A percentile compares a stretch with the other conserved stretches of the same genome.
These are phyloP conservation scores for Pleomassaria siparia DNA, from an alignment of 2,329 filamentous ascomycete genomes.

Conservation along the genomic window DNA sequence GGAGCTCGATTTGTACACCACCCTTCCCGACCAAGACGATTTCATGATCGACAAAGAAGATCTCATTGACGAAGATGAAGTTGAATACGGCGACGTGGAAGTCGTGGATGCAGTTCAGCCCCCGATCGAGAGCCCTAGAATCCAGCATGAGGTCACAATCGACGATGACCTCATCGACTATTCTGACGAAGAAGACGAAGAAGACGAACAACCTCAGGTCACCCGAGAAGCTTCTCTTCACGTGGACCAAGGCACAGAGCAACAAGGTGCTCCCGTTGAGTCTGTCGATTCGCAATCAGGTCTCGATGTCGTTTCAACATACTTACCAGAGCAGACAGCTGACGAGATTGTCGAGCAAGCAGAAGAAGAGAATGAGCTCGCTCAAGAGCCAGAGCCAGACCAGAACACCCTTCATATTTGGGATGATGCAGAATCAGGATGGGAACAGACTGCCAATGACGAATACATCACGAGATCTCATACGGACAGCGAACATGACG, in stretches of 20 bases:
- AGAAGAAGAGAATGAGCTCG: neutral
- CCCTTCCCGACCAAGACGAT: constrained; percentile 32
- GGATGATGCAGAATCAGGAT: neutral
- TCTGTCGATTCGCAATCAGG: neutral
- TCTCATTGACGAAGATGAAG: constrained; percentile 16
- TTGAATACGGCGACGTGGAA: constrained; percentile 6
- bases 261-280: neutral
- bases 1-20: constrained; percentile 20
- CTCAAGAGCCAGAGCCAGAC: neutral
- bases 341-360: neutral
- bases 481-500: neutral
- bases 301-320: too few species aligned
- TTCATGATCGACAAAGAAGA: constrained; percentile 42
- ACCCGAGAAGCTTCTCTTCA: neutral
- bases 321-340: neutral
- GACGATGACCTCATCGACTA: constrained; percentile 35
- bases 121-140: neutral
- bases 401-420: neutral
- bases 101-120: neutral
- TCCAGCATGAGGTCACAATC: constrained; percentile 5
- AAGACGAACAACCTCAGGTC: neutral
- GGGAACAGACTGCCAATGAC: constrained; percentile 1
- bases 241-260: neutral
- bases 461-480: neutral
- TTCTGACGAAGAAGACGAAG: constrained; percentile 33